These are phyloP conservation scores for Ramaria sp. DNA, from an alignment of 768 basidiomycete genomes.

Conservation along the genomic window DNA sequence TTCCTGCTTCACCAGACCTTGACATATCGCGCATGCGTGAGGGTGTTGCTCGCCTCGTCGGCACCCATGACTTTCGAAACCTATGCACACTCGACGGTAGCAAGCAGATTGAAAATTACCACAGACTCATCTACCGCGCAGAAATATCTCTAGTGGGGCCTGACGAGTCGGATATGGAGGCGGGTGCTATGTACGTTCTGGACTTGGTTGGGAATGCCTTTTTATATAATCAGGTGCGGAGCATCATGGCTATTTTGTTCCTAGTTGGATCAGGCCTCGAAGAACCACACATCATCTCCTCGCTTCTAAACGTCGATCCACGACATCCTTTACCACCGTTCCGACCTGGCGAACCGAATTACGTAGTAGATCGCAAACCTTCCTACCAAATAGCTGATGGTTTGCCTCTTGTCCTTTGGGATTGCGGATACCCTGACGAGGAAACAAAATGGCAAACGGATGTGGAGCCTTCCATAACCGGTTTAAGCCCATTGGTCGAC, in stretches of 20 bases:
- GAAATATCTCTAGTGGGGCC: conserved; percentile 38
- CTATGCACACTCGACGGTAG: conserved; percentile 86
- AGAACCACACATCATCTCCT: conserved; percentile 51
- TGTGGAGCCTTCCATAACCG: conserved; percentile 24
- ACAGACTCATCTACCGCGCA: conserved; percentile 54
- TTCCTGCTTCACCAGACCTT: conserved; percentile 48
- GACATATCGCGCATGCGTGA: conserved; percentile 66
- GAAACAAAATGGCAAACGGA: conserved; percentile 68
- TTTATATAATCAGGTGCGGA: conserved; percentile 91
- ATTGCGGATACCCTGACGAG: conserved; percentile 60
- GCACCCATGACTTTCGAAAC: conserved; percentile 93
- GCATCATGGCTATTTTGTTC: conserved; percentile 87
- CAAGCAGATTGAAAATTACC: conserved; percentile 82
- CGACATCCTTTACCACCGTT: conserved; percentile 28
- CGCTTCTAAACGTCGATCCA: conserved; percentile 60
- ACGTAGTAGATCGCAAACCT: conserved; percentile 63
- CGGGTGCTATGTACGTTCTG: conserved; percentile 47
- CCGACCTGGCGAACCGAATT: conserved; percentile 24
- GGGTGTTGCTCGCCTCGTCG: conserved; percentile 61
- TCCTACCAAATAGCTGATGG: conserved; percentile 91
- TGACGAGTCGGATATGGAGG: conserved; percentile 15
- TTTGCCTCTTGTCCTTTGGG: conserved; percentile 86
- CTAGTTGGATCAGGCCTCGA: conserved; percentile 80
- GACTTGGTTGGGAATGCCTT: conserved; percentile 85
- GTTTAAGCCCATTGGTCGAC: conserved; percentile 11